Base-by-base conservation (phyloP, 2,329 filamentous ascomycete genomes). In the Pseudocercospora fuligena region DNA sequence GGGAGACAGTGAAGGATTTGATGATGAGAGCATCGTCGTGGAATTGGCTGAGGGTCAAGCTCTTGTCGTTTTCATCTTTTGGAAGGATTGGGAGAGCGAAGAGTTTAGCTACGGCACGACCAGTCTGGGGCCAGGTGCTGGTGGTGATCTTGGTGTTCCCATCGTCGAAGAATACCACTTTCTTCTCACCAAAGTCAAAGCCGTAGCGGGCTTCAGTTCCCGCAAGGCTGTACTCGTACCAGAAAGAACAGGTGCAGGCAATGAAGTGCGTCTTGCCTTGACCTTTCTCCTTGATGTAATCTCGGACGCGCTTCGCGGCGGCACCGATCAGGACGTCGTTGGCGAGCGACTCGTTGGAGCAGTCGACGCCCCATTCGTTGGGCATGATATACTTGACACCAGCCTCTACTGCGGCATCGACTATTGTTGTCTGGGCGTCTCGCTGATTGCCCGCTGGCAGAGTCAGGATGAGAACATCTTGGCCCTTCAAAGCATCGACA, bases 391-490 rank as follows among this genome's bases (percentile, higher is more conserved):
- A 79, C 7, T 71, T 71, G 8, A 79, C 71, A 2, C 72, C 71
- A 1, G 76, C 77, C 23, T 70, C 70, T 31, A 62, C 69, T 19
- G 73, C 77, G 2, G 73, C 77, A 27, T 70, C 65, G 64, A 78
- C 69, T 49, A 79, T 67, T n/a, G 73, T 70, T 33, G 58, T 47
- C 47, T 77, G 70, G 12, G 60, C 54, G 53, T 72, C 71, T 14
- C 56, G 68, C 2, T 74, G 70, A 5, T 73, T 72, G 1, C 31
- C 57, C n/a, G 73, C 74, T n/a, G 61, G 60, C 61, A 78, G 65
- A 33, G 74, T 77, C 71, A 79, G 77, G 69, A 79, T 70, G 12
- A 79, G 70, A 40, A 71, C 70, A 54, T 78, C 76, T 64, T 78
- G 75, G 31, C 74, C 75, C 54, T 71, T 66, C 1, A 78, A 64